These are phyloP conservation scores for Nitzschia inconspicua DNA, from an alignment of 108 stramenopile species.

Conservation along the genomic window DNA sequence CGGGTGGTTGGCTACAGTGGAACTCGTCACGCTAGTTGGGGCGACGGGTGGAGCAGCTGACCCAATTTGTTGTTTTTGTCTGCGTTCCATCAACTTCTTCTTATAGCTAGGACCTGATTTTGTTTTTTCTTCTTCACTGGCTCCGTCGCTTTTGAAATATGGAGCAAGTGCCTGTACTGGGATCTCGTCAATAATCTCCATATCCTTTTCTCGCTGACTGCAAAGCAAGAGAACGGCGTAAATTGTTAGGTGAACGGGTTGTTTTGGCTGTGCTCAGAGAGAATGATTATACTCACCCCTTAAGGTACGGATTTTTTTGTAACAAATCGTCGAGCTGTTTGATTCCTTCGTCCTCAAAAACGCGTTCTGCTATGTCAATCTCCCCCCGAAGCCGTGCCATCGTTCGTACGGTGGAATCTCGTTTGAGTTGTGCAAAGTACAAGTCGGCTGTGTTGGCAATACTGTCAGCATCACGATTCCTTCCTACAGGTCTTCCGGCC, in stretches of 20 bases:
- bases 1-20: not conserved
- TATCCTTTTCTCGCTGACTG: constrained; percentile 28
- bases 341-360: constrained; percentile 59
- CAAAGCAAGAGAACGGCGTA: not conserved
- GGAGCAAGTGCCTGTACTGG: constrained; percentile 36
- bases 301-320: constrained; percentile 66
- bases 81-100: constrained; percentile 47
- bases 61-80: constrained; percentile 18
- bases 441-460: constrained; percentile 80
- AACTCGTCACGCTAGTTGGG: not conserved
- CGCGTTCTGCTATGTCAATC: constrained; percentile 51
- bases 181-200: constrained; percentile 30
- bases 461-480: constrained; percentile 64
- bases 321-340: constrained; percentile 39
- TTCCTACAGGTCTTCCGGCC: constrained; percentile 39
- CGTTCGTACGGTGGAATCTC: constrained; percentile 71
- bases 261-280: not conserved
- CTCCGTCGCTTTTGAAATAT: constrained; percentile 14
- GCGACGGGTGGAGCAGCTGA: constrained; percentile 13
- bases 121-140: not conserved
- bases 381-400: constrained; percentile 58
- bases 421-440: constrained; percentile 85
- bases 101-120: constrained; percentile 55
- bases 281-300: constrained; percentile 15
- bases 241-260: not conserved